Base-by-base conservation (phyloP, 108 stramenopile genomes). In the Nitzschia sp. region DNA sequence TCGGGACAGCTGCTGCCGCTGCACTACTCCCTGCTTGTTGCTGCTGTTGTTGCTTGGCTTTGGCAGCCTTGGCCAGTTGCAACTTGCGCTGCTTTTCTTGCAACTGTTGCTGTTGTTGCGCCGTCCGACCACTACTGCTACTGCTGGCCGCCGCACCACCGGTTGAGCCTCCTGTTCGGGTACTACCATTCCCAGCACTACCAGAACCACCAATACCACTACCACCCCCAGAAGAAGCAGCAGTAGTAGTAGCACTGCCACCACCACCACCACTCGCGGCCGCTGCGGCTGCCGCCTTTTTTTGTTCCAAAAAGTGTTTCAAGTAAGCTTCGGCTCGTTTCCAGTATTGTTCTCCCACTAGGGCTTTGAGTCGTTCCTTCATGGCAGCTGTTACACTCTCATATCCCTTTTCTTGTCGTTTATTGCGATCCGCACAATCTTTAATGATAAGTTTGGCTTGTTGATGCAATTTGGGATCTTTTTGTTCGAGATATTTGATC, bases 391-490 rank as follows among this genome's bases (percentile, higher is more conserved):
- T 89, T 16, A 93, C 78, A 57, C 75, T 75, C 71, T 81, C 67
- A 58, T 81, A 90, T 22, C 73, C 85, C 1, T 77, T 83, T 53
- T 85, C 86, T 9, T 85, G 72, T 22, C 60, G 28, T 71, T 92
- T 91, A 62, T 91, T 95, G 33, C 79, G 85, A 41, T 87, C 87
- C 52, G 89, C 86, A 73, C 93, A 95, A 50, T 88, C 88, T 47
- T 80, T 82, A 62, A 95, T 88, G 63, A 86, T 82, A 13, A 41
- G 45, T 70, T 87, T 89, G 66, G 90, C 93, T n/a, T 71, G 36
- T 29, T 45, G 26, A 63, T 94, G 90, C 77, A 90, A 63, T 1
- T 36, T 66, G 13, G 72, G 53, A 76, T 94, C 89, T 46, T 89
- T 84, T 69, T 75, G 71, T 79, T 94, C 90, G 33, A 94, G 73